Base-by-base conservation (phyloP, 495 filamentous ascomycete species). In the Penicillium ochrochloron region DNA sequence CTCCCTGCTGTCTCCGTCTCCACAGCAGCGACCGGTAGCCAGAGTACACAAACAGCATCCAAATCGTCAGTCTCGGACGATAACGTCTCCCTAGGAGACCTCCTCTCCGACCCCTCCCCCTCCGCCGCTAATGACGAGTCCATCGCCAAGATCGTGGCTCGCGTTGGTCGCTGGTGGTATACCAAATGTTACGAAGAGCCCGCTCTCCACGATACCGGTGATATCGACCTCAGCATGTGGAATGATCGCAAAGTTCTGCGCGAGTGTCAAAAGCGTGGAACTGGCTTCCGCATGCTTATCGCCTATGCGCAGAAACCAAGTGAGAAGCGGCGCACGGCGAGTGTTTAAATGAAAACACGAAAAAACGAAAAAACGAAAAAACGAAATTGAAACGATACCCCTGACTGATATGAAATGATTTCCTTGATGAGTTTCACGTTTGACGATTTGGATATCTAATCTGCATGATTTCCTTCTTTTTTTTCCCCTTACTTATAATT, bases 121-220 rank as follows among this genome's bases (percentile, higher is more conserved):
- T 80, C 85, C 27, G 79, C 85, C 3, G 80, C 82, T 21, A 84
- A 86, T 7, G 92, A 96, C 70, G 89, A 92, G 67, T 88, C 86
- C 58, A 96, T 97, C 68, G 90, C 92, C 5, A 93, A 92, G 70
- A 96, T 96, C 80, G 93, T 98, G 21, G 88, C 93, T 21, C 89
- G 87, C 63, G 94, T 99, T 9, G 96, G 95, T 17, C 82, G 96
- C 42, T 99, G 93, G 93, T 98, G 96, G 95, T 97, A 97, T 75
- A 90, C 86, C 5, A 84, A 89, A 56, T 97, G 93, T 80, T 98
- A 98, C 74, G 95, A 98, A 79, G 83, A 84, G 23, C 79, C 83
- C 9, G 80, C 89, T 17, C 76, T 84, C 27, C 77, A 82, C 2
- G 80, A 84, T 27, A 59, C 51, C 29, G 84, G 81, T 31, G 82